phyloP scores from a whole-genome alignment of 2,329 filamentous ascomycete genomes.

The Cytospora chrysosperma region DNA sequence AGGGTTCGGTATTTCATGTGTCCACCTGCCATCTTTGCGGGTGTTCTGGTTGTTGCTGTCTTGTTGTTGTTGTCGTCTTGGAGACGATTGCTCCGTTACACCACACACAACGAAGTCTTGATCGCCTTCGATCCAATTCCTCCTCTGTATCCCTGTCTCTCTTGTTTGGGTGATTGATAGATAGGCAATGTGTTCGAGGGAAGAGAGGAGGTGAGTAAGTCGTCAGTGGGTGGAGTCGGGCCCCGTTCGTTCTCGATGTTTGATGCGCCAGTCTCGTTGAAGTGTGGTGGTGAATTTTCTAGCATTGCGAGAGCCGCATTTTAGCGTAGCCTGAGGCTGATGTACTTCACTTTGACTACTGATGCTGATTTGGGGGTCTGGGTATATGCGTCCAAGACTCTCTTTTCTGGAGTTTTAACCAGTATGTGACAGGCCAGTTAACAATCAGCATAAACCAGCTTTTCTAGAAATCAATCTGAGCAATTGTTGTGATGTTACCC shows the following conservation, averaged over 20 bases:
- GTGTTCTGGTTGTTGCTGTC: background rate
- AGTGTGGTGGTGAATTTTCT: slow-evolving; percentile 16
- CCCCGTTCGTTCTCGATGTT: slow-evolving; percentile 5
- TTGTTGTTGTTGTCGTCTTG: slow-evolving; percentile 3
- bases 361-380: background rate
- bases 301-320: slow-evolving; percentile 10
- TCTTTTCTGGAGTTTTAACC: background rate
- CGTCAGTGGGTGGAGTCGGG: background rate
- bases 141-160: background rate
- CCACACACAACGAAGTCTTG: no score
- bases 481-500: background rate
- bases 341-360: background rate
- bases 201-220: background rate
- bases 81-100: background rate
- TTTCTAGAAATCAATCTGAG: background rate
- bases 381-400: background rate
- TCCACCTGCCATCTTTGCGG: slow-evolving; percentile 73
- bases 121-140: no score
- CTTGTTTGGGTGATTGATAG: background rate
- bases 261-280: background rate
- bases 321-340: background rate
- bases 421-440: no score
- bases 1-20: slow-evolving; percentile 86
- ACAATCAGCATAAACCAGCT: no score
- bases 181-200: background rate